Evolutionary conservation across 2,329 filamentous ascomycete genomes (phyloP).

Genomic region (Chaetothyriales sp.): DNA sequence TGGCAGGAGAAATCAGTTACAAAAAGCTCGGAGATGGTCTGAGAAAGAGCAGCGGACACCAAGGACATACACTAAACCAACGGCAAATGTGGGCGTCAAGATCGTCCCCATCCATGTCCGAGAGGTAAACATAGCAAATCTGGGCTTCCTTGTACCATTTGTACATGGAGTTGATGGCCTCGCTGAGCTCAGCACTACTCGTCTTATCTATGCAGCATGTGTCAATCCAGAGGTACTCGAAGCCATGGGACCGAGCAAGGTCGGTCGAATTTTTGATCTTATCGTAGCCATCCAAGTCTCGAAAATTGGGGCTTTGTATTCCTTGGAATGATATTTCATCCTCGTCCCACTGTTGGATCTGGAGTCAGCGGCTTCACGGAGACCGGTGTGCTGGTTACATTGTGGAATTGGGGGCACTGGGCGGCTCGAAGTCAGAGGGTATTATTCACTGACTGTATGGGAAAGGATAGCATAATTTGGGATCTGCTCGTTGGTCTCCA

Average conservation of each 20-base stretch:
- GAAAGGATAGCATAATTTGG: slow-evolving; percentile 10
- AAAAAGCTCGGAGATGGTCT: slow-evolving; percentile 9
- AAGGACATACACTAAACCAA: neutral
- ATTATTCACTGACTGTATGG: slow-evolving; percentile 5
- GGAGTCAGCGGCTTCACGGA: too few species aligned
- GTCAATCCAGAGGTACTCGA: neutral
- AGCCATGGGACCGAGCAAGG: neutral
- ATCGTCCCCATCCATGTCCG: neutral
- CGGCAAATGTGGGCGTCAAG: neutral
- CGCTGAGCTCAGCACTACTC: neutral
- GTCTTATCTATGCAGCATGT: neutral
- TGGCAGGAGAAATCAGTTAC: slow-evolving; percentile 7
- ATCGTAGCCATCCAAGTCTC: neutral
- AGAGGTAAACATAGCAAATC: neutral
- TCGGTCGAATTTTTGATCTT: neutral
- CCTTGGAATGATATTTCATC: neutral
- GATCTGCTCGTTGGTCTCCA: neutral
- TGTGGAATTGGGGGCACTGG: too few species aligned
- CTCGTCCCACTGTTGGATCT: neutral
- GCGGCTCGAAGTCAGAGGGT: neutral
- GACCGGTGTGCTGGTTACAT: too few species aligned
- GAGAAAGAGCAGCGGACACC: neutral
- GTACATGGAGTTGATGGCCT: neutral
- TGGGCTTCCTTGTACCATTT: neutral
- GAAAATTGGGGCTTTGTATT: neutral